Conservation (phyloP, 192 early-diverging fungal species). For the Mortierella antarctica region DNA sequence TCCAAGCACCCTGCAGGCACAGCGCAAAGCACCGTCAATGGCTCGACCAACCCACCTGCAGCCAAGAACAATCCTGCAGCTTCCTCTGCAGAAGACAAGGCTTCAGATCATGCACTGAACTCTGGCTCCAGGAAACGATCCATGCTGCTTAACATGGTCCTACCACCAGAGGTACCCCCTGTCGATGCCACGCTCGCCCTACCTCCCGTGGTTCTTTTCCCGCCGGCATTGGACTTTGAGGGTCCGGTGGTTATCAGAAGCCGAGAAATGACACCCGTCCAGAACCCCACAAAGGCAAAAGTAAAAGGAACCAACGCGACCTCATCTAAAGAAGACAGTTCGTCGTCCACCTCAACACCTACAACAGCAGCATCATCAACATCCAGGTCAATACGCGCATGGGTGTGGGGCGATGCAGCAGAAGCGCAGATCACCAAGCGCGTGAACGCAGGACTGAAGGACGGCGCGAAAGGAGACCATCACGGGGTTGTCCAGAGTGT, state of each 20-base stretch:
- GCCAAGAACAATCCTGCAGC: not conserved
- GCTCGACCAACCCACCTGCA: not conserved
- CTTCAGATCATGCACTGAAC: conserved; percentile 11
- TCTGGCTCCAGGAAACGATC: conserved; percentile 36
- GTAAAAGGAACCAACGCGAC: not conserved
- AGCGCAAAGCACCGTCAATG: not conserved
- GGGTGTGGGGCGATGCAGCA: not conserved
- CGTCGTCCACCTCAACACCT: too few relatives aligned
- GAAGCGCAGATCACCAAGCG: conserved; percentile 14
- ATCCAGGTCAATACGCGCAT: conserved; percentile 15
- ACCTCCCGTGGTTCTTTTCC: conserved; percentile 22
- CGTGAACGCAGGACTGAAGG: not conserved
- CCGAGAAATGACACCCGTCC: not conserved
- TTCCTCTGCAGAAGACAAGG: not conserved
- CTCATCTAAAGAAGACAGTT: not conserved
- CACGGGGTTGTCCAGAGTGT: not conserved
- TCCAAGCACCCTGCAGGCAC: not conserved
- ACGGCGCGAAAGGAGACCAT: not conserved
- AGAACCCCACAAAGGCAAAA: not conserved
- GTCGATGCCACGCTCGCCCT: conserved; percentile 21
- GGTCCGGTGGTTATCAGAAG: not conserved
- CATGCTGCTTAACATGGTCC: conserved; percentile 41
- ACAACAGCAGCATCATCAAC: not conserved
- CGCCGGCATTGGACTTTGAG: conserved; percentile 8
- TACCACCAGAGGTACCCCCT: conserved; percentile 31